Percentiles rank a stretch among this genome's conserved stretches.
Conservation (phyloP, 2,329 filamentous ascomycete species). For the Fonsecaea nubica region DNA sequence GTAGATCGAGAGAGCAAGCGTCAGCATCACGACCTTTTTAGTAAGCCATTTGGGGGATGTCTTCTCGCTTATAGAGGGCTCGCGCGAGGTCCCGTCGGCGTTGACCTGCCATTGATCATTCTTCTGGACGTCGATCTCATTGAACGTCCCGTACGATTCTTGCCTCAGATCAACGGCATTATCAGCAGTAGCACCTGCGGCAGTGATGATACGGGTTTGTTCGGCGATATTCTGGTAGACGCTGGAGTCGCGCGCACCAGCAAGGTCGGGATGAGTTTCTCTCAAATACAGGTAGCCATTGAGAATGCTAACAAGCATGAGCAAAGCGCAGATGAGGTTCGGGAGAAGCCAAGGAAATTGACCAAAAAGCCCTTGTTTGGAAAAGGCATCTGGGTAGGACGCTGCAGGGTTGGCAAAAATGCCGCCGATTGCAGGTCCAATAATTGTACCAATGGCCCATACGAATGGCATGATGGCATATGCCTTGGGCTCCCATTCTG, state of each 20-base stretch:
- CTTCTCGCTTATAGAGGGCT: conserved; percentile 49
- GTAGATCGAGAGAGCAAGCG: conserved; percentile 85
- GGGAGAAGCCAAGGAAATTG: conserved; percentile 86
- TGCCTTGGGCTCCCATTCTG: conserved; percentile 84
- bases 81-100: conserved; percentile 52
- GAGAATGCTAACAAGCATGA: conserved; percentile 79
- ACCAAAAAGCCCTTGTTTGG: conserved; percentile 70
- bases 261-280: conserved; percentile 87
- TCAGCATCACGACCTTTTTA: conserved; percentile 73
- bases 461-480: conserved; percentile 95
- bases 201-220: conserved; percentile 76
- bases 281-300: conserved; percentile 81
- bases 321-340: conserved; percentile 79
- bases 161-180: conserved; percentile 74
- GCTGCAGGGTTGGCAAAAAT: conserved; percentile 79
- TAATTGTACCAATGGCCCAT: conserved; percentile 87
- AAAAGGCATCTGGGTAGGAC: conserved; percentile 75
- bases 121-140: conserved; percentile 61
- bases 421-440: conserved; percentile 87
- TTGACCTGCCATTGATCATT: conserved; percentile 61
- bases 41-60: conserved; percentile 60
- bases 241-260: conserved; percentile 56
- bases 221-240: conserved; percentile 56
- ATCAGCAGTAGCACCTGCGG: conserved; percentile 75
- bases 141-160: conserved; percentile 81